Evolutionary conservation across 768 basidiomycete species (phyloP).

Genomic region (Pisolithus tinctorius): DNA sequence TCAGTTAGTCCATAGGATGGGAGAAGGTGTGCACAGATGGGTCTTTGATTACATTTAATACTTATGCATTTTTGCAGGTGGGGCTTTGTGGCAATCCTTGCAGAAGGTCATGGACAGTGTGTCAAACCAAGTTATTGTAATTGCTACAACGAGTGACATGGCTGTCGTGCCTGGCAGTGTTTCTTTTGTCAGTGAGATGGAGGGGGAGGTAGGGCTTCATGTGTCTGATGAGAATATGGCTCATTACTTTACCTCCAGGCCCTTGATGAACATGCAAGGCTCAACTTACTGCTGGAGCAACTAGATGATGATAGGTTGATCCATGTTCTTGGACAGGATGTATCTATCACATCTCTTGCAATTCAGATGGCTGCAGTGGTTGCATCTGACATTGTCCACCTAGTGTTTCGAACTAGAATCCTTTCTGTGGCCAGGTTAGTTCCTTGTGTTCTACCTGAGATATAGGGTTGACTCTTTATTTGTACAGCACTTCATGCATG

Average conservation of each 20-base stretch:
- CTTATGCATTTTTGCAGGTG: conserved; percentile 36
- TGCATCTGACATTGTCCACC: conserved; percentile 69
- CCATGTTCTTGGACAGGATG: conserved; percentile 57
- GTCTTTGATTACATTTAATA: neutral
- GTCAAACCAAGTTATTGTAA: conserved; percentile 67
- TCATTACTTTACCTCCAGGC: conserved; percentile 41
- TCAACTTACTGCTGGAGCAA: conserved; percentile 44
- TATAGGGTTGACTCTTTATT: neutral
- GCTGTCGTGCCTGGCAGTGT: conserved; percentile 59
- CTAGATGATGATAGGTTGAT: conserved; percentile 29
- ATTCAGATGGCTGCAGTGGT: conserved; percentile 88
- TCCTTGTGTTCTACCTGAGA: neutral
- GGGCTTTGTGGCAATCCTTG: conserved; percentile 48
- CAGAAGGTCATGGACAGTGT: conserved; percentile 55
- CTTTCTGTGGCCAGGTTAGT: conserved; percentile 32
- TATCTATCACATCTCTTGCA: conserved; percentile 66
- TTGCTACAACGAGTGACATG: conserved; percentile 66
- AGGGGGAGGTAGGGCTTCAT: conserved; percentile 50
- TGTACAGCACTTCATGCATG: conserved; percentile 1
- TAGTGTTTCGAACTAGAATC: conserved; percentile 54
- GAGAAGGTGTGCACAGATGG: conserved; percentile 43
- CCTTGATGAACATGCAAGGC: conserved; percentile 70
- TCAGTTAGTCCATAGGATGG: conserved; percentile 56
- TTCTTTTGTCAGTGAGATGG: conserved; percentile 82
- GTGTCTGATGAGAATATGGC: neutral